phyloP scores from a whole-genome alignment of 495 filamentous ascomycete genomes.

The Aspergillus cristatus region DNA sequence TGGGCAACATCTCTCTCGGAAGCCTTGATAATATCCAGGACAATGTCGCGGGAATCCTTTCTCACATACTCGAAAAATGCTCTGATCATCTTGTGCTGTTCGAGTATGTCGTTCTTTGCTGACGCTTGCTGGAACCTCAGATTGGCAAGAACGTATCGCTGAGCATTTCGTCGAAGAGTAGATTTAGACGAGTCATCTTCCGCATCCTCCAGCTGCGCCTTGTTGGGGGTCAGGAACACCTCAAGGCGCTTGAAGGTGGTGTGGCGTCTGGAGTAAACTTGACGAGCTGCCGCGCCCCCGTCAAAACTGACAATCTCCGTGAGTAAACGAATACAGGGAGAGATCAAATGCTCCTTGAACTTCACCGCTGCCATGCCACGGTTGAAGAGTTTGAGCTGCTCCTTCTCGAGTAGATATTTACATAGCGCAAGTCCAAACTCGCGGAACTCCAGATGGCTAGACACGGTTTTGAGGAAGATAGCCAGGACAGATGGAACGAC shows the following conservation, averaged over 20 bases:
- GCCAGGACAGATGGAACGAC: constrained; percentile 66
- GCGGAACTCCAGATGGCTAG: constrained; percentile 57
- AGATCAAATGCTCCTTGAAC: constrained; percentile 75
- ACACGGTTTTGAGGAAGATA: constrained; percentile 64
- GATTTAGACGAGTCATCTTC: constrained; percentile 49
- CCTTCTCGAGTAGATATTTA: constrained; percentile 61
- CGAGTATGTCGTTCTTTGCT: constrained; percentile 66
- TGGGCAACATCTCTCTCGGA: constrained; percentile 58
- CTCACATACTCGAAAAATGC: constrained; percentile 59
- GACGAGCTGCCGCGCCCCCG: constrained; percentile 63
- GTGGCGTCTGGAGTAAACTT: constrained; percentile 58
- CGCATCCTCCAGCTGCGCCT: constrained; percentile 38
- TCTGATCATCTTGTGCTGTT: constrained; percentile 58
- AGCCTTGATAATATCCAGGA: constrained; percentile 55
- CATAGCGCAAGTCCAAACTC: constrained; percentile 63
- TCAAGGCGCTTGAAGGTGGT: constrained; percentile 67
- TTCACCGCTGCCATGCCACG: constrained; percentile 63
- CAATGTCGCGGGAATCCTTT: constrained; percentile 62
- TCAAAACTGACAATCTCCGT: constrained; percentile 72
- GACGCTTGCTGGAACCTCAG: constrained; percentile 60
- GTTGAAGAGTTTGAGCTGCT: constrained; percentile 62
- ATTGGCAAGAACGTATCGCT: constrained; percentile 64
- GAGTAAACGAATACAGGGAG: constrained; percentile 69
- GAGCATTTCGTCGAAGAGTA: constrained; percentile 66
- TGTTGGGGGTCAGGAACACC: constrained; percentile 37